Conservation (phyloP, 305 asterid species). For the Fraxinus nigra region DNA sequence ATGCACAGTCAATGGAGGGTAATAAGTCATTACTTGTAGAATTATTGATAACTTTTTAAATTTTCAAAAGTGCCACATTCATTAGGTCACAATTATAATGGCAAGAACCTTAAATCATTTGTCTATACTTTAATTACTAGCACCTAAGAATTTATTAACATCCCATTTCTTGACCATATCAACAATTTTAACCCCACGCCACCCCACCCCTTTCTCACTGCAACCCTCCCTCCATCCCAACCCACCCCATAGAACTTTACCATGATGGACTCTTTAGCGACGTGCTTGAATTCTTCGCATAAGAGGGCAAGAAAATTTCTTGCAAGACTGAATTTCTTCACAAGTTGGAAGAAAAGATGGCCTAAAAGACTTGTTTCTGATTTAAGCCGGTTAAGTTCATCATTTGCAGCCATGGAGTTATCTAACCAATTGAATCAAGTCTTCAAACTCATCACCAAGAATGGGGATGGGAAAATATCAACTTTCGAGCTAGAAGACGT, state of each 20-base stretch:
- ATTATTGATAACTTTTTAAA: constrained; percentile 14
- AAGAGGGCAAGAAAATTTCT: constrained; percentile 23
- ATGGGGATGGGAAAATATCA: constrained; percentile 67
- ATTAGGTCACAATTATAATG: constrained; percentile 6
- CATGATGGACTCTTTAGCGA: constrained; percentile 33
- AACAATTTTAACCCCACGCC: no score
- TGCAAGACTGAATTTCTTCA: constrained; percentile 22
- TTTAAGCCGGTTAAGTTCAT: constrained; percentile 28
- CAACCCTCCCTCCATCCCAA: no score
- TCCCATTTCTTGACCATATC: constrained; percentile 23
- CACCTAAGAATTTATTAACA: neutral
- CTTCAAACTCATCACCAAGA: constrained; percentile 51
- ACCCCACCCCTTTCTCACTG: no score
- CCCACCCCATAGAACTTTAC: neutral
- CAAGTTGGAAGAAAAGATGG: constrained; percentile 22
- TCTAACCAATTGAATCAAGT: constrained; percentile 49
- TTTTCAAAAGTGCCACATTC: constrained; percentile 20
- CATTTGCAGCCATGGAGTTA: constrained; percentile 40
- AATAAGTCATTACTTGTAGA: constrained; percentile 11
- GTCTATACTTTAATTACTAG: neutral
- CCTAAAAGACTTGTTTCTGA: constrained; percentile 22
- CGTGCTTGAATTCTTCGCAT: constrained; percentile 25
- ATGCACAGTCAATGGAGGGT: no score
- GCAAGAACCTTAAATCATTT: constrained; percentile 15
- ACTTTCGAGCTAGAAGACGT: constrained; percentile 39